phyloP scores from a whole-genome alignment of 2,329 filamentous ascomycete genomes.

The Apiospora hydei region DNA sequence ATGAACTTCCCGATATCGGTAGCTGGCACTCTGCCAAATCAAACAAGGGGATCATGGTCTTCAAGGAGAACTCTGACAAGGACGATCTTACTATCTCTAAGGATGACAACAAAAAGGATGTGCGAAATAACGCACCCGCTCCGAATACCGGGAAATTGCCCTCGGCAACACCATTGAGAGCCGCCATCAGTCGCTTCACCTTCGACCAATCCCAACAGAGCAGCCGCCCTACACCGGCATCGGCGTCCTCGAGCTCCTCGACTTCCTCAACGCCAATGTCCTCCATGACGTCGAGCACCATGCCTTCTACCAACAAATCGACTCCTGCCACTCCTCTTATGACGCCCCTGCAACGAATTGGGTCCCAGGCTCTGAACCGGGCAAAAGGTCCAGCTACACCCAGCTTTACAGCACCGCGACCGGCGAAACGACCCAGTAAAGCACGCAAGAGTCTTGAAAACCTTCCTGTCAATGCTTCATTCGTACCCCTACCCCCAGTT shows the following conservation, averaged over 20 bases:
- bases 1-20: slow-evolving; percentile 59
- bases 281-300: slow-evolving; percentile 46
- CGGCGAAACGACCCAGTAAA: slow-evolving; percentile 34
- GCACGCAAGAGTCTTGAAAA: slow-evolving; percentile 42
- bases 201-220: slow-evolving; percentile 38
- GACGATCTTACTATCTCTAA: slow-evolving; percentile 29
- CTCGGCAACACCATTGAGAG: slow-evolving; percentile 39
- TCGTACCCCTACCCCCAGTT: slow-evolving; percentile 62
- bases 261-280: slow-evolving; percentile 35
- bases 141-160: slow-evolving; percentile 22
- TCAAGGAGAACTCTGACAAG: slow-evolving; percentile 49
- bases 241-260: slow-evolving; percentile 36
- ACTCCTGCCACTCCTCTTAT: slow-evolving; percentile 49
- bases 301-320: slow-evolving; percentile 52
- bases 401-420: slow-evolving; percentile 33
- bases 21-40: slow-evolving; percentile 52
- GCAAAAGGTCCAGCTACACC: slow-evolving; percentile 38
- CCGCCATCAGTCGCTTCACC: slow-evolving; percentile 44
- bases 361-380: slow-evolving; percentile 52
- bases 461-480: slow-evolving; percentile 59
- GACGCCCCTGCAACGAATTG: slow-evolving; percentile 63
- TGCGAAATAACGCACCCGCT: slow-evolving; percentile 22
- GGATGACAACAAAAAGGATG: slow-evolving; percentile 31
- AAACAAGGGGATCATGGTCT: slow-evolving; percentile 51
- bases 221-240: slow-evolving; percentile 42